Base-by-base conservation (phyloP, 2,329 filamentous ascomycete genomes). In the Colletotrichum australisinense region DNA sequence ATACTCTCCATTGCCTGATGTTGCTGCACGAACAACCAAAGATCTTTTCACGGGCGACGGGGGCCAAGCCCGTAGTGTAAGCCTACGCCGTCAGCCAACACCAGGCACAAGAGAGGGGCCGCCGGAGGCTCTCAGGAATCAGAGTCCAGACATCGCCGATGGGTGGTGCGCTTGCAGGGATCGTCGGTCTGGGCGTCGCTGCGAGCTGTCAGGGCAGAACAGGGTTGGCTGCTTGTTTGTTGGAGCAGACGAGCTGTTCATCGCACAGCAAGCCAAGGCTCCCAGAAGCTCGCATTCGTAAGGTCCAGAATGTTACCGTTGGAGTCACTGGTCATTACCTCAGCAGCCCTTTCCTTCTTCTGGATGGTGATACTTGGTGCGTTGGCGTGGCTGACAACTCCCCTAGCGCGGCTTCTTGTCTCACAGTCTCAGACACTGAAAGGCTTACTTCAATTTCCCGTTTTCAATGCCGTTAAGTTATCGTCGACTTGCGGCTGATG, bases 141-240 rank as follows among this genome's bases (percentile, higher is more conserved):
- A 46, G 35, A 62, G 60, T 35, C 26, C 26, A 32, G 60, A 35
- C 26, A 35, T 53, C 4, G 30, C 28, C 19, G 14, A 38, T 16
- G 14, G 38, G 22, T 57, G 62, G 22, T 52, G 35, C 59, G 38
- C 60, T 38, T 49, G 53, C 59, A 49, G 26, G 67, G 59, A 19
- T 24, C 26, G 19, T 16, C 58, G 60, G 67, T 16, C 26, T 38
- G 52, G 62, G 16, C 53, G 35, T 9, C 56, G 28, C 35, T 68
- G 69, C 60, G 52, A 35, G 35, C 38, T 67, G 42, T 71, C 63
- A 63, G 69, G 53, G 53, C 57, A 7, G 58, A 22, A 38, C 69
- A 69, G 42, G 69, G 55, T 59, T 30, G 32, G 59, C 65, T 42
- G 69, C 66, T 64, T 69, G 64, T 72, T 63, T 68, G 69, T 72